These are phyloP conservation scores for Haemoproteus tartakovskyi DNA, from an alignment of 169 alveolate species.

Conservation along the genomic window DNA sequence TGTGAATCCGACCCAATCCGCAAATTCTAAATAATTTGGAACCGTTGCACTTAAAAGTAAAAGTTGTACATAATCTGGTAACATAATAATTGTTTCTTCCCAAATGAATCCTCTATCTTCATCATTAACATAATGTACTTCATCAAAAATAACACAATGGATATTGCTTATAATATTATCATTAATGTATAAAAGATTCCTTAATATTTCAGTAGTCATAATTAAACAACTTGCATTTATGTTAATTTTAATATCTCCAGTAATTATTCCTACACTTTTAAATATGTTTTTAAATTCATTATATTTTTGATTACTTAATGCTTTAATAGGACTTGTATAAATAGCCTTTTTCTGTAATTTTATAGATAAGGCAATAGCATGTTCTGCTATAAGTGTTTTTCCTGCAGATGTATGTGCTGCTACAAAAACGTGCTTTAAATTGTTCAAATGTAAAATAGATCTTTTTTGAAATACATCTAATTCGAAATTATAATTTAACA, in stretches of 20 bases:
- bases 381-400: slow-evolving; percentile 96
- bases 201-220: slow-evolving; percentile 97
- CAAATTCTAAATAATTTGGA: slow-evolving; percentile 97
- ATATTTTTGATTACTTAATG: slow-evolving; percentile 96
- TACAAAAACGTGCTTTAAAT: slow-evolving; percentile 92
- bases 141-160: slow-evolving; percentile 98
- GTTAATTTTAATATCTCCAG: slow-evolving; percentile 98
- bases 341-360: slow-evolving; percentile 91
- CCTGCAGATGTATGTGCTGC: slow-evolving; percentile 99
- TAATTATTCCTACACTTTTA: slow-evolving; percentile 92
- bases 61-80: slow-evolving; percentile 89
- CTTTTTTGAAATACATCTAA: slow-evolving; percentile 96
- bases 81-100: slow-evolving; percentile 97
- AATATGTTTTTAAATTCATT: slow-evolving; percentile 88
- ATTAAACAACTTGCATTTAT: slow-evolving; percentile 94
- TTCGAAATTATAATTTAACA: slow-evolving; percentile 89
- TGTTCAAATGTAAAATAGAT: slow-evolving; percentile 90
- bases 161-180: slow-evolving; percentile 85
- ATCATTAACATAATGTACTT: slow-evolving; percentile 97
- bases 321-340: slow-evolving; percentile 98
- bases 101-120: slow-evolving; percentile 97
- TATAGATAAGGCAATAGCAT: slow-evolving; percentile 96
- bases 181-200: slow-evolving; percentile 89
- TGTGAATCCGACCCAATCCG: slow-evolving; percentile 97
- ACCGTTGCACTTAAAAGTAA: slow-evolving; percentile 97